Base-by-base conservation (phyloP, 768 basidiomycete genomes). In the Galerina marginata region DNA sequence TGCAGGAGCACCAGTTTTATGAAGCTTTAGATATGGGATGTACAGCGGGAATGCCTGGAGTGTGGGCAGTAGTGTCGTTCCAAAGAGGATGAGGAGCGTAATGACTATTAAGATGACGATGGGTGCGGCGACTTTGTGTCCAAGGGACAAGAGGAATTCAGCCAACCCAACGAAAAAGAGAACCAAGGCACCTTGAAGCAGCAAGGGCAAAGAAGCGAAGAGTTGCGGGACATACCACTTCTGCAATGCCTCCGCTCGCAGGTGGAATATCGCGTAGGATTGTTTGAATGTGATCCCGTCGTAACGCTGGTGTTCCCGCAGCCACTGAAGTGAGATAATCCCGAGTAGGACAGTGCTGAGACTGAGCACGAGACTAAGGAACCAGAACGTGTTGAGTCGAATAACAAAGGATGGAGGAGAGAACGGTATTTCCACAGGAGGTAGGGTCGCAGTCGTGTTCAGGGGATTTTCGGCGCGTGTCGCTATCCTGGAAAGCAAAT, bases 171-270 rank as follows among this genome's bases (percentile, higher is more conserved):
- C 51, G 43, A 72, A 68, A 55, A 75, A 75, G 2, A 75, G 59
- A 9, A 74, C 55, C n/a, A 75, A 59, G 9, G 73, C 67, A 10
- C 57, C 37, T 61, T 73, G 71, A 9, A 76, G 65, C 12, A 73
- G 59, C 7, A 74, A 48, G 9, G 71, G 73, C 4, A 75, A 62
- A 5, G 66, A 39, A 11, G 71, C 58, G 14, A 74, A 59, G 23
- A 74, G 68, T 9, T 56, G 47, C 0, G 69, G 65, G 9, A 75
- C 70, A 37, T 63, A 49, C 74, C 74, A 75, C 15, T 56, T 57
- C 11, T 65, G 23, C 20, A 74, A 56, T 10, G 67, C 72, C 33
- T 72, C 66, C 36, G 67, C 65, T 4, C 72, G 71, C 62, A 73
- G 65, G 26, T 74, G 69, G 26, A 72, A 68, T 7, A 51, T 63